A percentile compares a stretch with the other conserved stretches of the same genome.
These are phyloP conservation scores for Blastobotrys muscicola DNA, from an alignment of 805 yeast species.

Conservation along the genomic window DNA sequence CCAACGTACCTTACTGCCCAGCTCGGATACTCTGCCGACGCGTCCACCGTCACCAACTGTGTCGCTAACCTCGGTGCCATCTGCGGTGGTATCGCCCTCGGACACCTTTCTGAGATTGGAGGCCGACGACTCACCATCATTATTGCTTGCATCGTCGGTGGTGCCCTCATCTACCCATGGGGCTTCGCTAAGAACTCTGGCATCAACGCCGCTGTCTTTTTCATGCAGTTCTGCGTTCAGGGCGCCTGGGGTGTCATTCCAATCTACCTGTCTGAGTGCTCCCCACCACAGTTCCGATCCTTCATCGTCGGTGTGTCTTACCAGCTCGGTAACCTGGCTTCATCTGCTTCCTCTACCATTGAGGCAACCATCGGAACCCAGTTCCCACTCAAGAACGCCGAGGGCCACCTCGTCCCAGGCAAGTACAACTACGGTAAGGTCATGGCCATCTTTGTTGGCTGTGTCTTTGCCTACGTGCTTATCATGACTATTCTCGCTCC, in stretches of 20 bases:
- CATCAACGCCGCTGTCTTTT: slow-evolving; percentile 52
- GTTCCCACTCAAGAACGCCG: slow-evolving; percentile 41
- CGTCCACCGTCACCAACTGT: slow-evolving; percentile 49
- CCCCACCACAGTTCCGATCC: slow-evolving; percentile 55
- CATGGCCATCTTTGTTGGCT: slow-evolving; percentile 61
- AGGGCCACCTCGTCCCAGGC: slow-evolving; percentile 25
- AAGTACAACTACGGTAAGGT: slow-evolving; percentile 56
- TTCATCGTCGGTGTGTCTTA: slow-evolving; percentile 54
- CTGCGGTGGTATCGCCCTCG: slow-evolving; percentile 52
- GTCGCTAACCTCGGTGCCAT: slow-evolving; percentile 63
- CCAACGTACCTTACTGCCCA: slow-evolving; percentile 55
- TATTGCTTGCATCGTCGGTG: slow-evolving; percentile 42
- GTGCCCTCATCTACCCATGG: slow-evolving; percentile 56
- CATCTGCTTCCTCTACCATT: slow-evolving; percentile 63
- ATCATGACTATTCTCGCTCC: slow-evolving; percentile 47
- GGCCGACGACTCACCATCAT: slow-evolving; percentile 56
- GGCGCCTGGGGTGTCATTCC: slow-evolving; percentile 73
- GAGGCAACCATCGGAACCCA: slow-evolving; percentile 52
- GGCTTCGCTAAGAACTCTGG: slow-evolving; percentile 40
- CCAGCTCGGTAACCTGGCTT: slow-evolving; percentile 65
- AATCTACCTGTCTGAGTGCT: slow-evolving; percentile 53
- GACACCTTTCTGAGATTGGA: slow-evolving; percentile 44
- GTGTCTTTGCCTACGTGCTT: slow-evolving; percentile 47
- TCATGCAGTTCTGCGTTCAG: slow-evolving; percentile 55
- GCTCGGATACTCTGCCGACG: slow-evolving; percentile 36